Percentiles rank a stretch among this genome's conserved stretches.
Evolutionary conservation across 768 basidiomycete genomes (phyloP).

Genomic region (Podaxis sp.): DNA sequence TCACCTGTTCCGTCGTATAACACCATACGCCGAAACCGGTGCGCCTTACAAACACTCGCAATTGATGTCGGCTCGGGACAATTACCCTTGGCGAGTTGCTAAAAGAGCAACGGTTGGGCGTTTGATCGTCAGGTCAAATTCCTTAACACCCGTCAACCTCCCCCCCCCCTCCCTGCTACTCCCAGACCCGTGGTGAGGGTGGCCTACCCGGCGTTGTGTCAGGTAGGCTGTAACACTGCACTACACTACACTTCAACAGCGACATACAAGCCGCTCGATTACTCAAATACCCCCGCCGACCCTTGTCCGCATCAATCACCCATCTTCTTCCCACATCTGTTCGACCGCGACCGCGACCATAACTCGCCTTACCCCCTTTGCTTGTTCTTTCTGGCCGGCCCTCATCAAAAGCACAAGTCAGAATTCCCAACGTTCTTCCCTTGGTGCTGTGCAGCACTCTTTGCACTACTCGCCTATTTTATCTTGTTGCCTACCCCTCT

Average conservation of each 20-base stretch:
- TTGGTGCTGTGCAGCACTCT: not conserved
- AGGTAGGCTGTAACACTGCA: conserved; percentile 4
- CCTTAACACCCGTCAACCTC: conserved; percentile 4
- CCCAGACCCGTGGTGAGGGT: not conserved
- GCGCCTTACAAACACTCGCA: not conserved
- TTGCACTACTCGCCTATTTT: not conserved
- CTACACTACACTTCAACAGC: not conserved
- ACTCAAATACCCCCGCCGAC: conserved; percentile 7
- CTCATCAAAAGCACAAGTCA: not conserved
- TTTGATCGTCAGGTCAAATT: conserved; percentile 10
- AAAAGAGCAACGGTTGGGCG: conserved; percentile 6
- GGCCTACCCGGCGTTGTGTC: conserved; percentile 5
- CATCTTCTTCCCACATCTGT: conserved; percentile 10
- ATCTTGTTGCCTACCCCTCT: not conserved
- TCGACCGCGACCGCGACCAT: conserved; percentile 1
- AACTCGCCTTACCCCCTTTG: not conserved
- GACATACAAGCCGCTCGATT: not conserved
- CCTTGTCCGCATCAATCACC: conserved; percentile 9
- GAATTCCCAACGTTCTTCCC: not conserved
- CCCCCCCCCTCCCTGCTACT: not conserved
- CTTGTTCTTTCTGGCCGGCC: not conserved
- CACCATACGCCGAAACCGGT: not conserved
- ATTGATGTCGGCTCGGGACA: not conserved
- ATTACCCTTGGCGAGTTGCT: not conserved
- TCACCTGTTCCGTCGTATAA: conserved; percentile 1